phyloP scores from a whole-genome alignment of 108 stramenopile species.

The Conticribra weissflogii region DNA sequence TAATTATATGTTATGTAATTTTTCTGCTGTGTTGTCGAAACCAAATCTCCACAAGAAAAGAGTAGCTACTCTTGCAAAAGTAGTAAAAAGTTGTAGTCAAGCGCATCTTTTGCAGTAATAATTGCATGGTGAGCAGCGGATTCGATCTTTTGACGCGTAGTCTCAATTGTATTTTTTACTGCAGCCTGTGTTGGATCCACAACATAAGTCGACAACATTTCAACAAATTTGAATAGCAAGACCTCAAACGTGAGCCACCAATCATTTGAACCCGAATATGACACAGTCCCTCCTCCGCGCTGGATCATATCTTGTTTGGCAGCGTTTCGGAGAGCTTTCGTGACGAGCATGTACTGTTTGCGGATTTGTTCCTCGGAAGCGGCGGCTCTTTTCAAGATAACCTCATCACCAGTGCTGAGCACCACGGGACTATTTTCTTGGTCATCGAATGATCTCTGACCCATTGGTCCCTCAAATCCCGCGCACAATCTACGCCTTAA shows the following conservation, averaged over 20 bases:
- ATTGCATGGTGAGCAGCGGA: conserved; percentile 37
- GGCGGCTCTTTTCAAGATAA: conserved; percentile 13
- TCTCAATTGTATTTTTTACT: conserved; percentile 24
- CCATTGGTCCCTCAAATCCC: conserved; percentile 4
- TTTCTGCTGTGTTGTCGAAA: no score
- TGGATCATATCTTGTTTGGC: conserved; percentile 20
- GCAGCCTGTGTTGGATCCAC: conserved; percentile 33
- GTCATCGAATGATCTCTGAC: not conserved
- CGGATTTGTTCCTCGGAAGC: conserved; percentile 6
- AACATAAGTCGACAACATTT: conserved; percentile 36
- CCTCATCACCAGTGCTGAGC: conserved; percentile 36
- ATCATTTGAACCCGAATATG: conserved; percentile 21
- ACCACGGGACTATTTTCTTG: conserved; percentile 13
- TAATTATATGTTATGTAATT: no score
- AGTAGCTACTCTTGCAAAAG: conserved; percentile 36
- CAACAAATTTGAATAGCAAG: conserved; percentile 39
- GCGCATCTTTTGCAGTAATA: conserved; percentile 42
- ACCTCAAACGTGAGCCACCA: conserved; percentile 34
- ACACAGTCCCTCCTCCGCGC: conserved; percentile 16
- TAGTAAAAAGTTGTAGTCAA: conserved; percentile 41
- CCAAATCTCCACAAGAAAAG: not conserved
- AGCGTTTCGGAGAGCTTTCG: conserved; percentile 33
- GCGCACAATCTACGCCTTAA: conserved; percentile 27
- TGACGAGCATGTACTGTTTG: conserved; percentile 36
- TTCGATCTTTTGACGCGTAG: conserved; percentile 28